Evolutionary conservation across 2,329 filamentous ascomycete species (phyloP).

Genomic region (Coniochaeta sp.): DNA sequence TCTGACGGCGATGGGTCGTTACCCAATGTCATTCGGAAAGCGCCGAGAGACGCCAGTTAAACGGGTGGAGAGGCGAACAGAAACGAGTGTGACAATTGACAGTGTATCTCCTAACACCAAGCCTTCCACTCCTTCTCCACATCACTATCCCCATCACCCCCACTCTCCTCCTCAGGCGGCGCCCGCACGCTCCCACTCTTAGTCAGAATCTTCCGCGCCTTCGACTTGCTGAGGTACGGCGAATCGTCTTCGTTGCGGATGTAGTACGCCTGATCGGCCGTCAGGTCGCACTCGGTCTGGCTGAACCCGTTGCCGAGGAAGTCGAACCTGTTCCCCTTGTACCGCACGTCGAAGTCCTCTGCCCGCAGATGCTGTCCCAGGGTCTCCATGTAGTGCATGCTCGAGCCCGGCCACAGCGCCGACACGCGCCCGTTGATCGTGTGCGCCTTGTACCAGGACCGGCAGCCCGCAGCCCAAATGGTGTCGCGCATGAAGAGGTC

Average conservation of each 20-base stretch:
- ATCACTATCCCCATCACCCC: too few relatives aligned
- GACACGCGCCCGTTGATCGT: conserved; percentile 34
- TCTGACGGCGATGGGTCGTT: too few relatives aligned
- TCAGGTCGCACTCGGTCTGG: conserved; percentile 29
- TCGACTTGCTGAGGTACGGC: conserved; percentile 14
- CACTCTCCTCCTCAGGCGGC: too few relatives aligned
- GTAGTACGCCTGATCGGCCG: conserved; percentile 32
- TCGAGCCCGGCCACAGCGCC: conserved; percentile 36
- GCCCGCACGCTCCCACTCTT: conserved; percentile 21
- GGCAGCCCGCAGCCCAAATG: conserved; percentile 36
- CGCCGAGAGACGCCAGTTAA: too few relatives aligned
- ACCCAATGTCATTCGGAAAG: too few relatives aligned
- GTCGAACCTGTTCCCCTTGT: conserved; percentile 27
- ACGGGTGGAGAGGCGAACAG: too few relatives aligned
- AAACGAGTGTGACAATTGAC: too few relatives aligned
- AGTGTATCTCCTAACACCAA: too few relatives aligned
- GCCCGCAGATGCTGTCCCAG: conserved; percentile 33
- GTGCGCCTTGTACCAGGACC: conserved; percentile 39
- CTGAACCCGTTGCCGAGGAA: conserved; percentile 37
- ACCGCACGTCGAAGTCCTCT: conserved; percentile 38
- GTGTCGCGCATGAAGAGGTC: conserved; percentile 35
- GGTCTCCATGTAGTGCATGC: conserved; percentile 42
- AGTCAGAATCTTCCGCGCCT: conserved; percentile 15
- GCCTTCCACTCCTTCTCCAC: too few relatives aligned
- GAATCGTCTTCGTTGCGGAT: conserved; percentile 27